Conservation (phyloP, 169 alveolate genomes). For the Plasmodium adleri region DNA sequence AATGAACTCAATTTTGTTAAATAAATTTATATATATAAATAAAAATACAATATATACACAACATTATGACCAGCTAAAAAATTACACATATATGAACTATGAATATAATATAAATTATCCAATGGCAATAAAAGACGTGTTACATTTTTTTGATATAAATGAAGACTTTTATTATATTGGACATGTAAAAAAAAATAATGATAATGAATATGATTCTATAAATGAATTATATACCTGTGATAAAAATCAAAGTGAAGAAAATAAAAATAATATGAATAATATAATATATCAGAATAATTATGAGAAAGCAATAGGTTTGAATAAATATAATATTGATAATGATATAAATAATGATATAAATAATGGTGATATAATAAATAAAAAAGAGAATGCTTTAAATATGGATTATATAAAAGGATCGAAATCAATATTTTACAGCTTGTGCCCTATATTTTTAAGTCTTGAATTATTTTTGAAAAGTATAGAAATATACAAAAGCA, state of each 20-base stretch:
- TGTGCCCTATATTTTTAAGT: conserved; percentile 58
- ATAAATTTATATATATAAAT: conserved; percentile 37
- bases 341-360: too few species aligned
- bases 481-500: conserved; percentile 53
- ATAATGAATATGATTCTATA: background rate
- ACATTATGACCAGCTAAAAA: conserved; percentile 41
- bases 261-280: background rate
- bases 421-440: background rate
- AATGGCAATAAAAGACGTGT: conserved; percentile 20
- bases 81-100: conserved; percentile 46
- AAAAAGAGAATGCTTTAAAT: background rate
- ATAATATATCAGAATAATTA: too few species aligned
- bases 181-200: background rate
- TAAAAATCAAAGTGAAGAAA: background rate
- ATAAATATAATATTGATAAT: background rate
- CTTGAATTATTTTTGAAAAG: conserved; percentile 63
- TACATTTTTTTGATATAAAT: conserved; percentile 20
- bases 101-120: conserved; percentile 66
- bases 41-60: conserved; percentile 15
- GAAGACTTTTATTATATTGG: background rate
- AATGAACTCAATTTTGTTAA: conserved; percentile 53
- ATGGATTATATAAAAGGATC: background rate
- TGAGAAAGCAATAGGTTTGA: too few species aligned
- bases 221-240: background rate
- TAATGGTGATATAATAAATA: background rate